A percentile compares a stretch with the other conserved stretches of the same genome.
Evolutionary conservation across 768 basidiomycete genomes (phyloP).

Genomic region (Arthromyces matolae): DNA sequence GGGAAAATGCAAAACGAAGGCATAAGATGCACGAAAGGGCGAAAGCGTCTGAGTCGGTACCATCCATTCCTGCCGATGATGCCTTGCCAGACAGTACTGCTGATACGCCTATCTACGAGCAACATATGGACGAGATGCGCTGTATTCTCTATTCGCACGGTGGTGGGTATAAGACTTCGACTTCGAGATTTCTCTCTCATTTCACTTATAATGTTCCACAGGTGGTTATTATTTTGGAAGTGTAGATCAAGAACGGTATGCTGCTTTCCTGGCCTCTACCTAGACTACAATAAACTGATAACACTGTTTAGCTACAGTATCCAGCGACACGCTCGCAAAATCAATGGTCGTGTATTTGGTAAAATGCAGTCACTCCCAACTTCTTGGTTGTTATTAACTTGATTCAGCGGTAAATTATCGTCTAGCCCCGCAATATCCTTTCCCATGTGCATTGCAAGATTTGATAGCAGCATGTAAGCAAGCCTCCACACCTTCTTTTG

Average conservation of each 20-base stretch:
- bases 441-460: conserved; percentile 91
- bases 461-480: conserved; percentile 77
- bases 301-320: conserved; percentile 55
- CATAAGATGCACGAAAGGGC: conserved; percentile 43
- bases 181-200: background rate
- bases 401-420: conserved; percentile 74
- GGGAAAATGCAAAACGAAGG: conserved; percentile 61
- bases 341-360: conserved; percentile 87
- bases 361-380: no score
- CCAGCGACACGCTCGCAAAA: conserved; percentile 86
- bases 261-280: background rate
- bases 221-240: conserved; percentile 86
- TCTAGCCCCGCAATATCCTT: conserved; percentile 95
- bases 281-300: background rate
- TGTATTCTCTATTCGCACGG: conserved; percentile 84
- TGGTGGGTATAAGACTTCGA: conserved; percentile 36
- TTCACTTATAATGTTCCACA: conserved; percentile 24
- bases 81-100: conserved; percentile 1
- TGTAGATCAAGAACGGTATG: conserved; percentile 68
- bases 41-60: conserved; percentile 21
- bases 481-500: background rate
- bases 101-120: conserved; percentile 36
- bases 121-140: conserved; percentile 78
- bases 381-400: no score
- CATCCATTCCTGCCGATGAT: background rate